Evolutionary conservation across 176 grass and related monocot genomes (phyloP).

Genomic region (Ensete glaucum): DNA sequence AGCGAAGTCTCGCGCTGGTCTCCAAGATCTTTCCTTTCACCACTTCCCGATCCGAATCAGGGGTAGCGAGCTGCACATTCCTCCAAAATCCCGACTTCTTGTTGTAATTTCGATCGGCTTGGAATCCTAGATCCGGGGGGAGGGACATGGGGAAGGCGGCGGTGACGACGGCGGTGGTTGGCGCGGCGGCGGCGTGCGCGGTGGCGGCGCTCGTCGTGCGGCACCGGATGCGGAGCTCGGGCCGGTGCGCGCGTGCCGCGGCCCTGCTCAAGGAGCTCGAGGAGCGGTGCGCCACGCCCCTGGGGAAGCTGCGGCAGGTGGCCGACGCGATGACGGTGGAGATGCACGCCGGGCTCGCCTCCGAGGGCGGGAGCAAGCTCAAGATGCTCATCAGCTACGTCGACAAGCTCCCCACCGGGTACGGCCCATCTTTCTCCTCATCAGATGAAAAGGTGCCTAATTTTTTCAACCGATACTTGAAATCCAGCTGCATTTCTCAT

Average conservation of each 20-base stretch:
- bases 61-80: neutral
- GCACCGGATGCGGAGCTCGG: slow-evolving; percentile 27
- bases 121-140: neutral
- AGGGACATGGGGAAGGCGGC: slow-evolving; percentile 37
- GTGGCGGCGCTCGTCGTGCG: slow-evolving; percentile 26
- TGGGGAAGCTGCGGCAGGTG: slow-evolving; percentile 47
- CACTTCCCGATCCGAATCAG: neutral
- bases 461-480: neutral
- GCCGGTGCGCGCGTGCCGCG: slow-evolving; percentile 27
- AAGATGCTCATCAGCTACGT: slow-evolving; percentile 92
- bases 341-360: slow-evolving; percentile 60
- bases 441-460: neutral
- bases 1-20: neutral
- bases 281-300: slow-evolving; percentile 37
- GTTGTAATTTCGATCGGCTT: neutral
- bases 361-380: slow-evolving; percentile 45
- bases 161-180: slow-evolving; percentile 11
- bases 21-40: neutral
- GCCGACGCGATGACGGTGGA: slow-evolving; percentile 71
- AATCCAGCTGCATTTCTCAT: neutral
- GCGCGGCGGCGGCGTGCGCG: slow-evolving; percentile 22
- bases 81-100: neutral
- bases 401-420: slow-evolving; percentile 65
- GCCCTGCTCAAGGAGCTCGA: slow-evolving; percentile 39
- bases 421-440: slow-evolving; percentile 6